Evolutionary conservation across 1,139 yeast species (phyloP), one percentile per base, ranked within the genome.

Genomic region (Candida buenavistaensis): DNA sequence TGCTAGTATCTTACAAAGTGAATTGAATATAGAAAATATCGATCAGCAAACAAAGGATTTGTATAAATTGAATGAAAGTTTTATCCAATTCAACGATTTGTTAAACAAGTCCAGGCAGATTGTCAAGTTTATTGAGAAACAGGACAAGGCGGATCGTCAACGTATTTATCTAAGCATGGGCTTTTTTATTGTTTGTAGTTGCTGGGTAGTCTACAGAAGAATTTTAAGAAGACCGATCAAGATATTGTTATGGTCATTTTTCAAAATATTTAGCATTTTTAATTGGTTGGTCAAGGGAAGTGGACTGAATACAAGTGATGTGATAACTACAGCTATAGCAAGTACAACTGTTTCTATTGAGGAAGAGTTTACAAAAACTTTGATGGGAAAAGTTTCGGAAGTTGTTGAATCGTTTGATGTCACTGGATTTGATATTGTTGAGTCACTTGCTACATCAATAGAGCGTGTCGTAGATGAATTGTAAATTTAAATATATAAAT

Each of bases 161-260:
- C 62, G 78, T 37, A 82, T 83, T 50, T 76, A 79, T 44, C 55
- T 75, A 35, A 69, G 86, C 20, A 48, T 82, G 29, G 78, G 77
- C 13, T 79, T 83, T 44, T 68, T 83, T 38, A 61, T 70, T 3
- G 44, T 70, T 2, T 82, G 81, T 23, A 64, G 84, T 43, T 51
- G 61, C 3, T 82, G 86, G 83, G 78, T 83, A 14, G 44, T 82
- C 2, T 83, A 84, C 80, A 60, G 82, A 44, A 62, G 90, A 37
- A 64, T 83, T 3, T 57, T 83, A 26, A 66, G 72, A 46, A 62
- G 73, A 10, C 90, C 90, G 0, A 63, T 79, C 1, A 60, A 59
- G 50, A 51, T 82, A 9, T 42, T 80, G 21, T 38, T 82, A n/a
- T 82, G 88, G 89, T 54, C 80, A 0, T 32, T 78, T 5, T 55